Evolutionary conservation across 1,284 basidiomycete species (phyloP).

Genomic region (Cutaneotrichosporon cyanovorans): DNA sequence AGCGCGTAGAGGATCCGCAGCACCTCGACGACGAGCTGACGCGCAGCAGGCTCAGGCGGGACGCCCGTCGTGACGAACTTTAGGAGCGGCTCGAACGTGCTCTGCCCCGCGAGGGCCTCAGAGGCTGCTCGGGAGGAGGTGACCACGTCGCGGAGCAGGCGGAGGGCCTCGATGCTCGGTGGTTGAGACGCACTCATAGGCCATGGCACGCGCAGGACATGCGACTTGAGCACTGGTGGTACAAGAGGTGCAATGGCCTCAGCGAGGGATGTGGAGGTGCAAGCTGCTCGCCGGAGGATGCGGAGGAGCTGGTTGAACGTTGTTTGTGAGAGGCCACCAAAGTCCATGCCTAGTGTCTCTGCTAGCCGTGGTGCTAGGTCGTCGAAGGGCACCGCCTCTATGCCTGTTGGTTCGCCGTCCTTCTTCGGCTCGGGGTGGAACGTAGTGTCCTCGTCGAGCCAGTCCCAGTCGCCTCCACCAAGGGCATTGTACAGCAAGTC

Average conservation of each 20-base stretch:
- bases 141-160: constrained; percentile 57
- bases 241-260: constrained; percentile 54
- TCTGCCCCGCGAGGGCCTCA: constrained; percentile 49
- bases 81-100: constrained; percentile 58
- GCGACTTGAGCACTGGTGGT: constrained; percentile 47
- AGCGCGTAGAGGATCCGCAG: constrained; percentile 62
- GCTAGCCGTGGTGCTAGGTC: constrained; percentile 29
- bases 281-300: constrained; percentile 57
- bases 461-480: constrained; percentile 20
- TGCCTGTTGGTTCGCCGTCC: constrained; percentile 13
- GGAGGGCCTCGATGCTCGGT: constrained; percentile 50
- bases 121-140: constrained; percentile 63
- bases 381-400: constrained; percentile 30
- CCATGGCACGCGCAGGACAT: constrained; percentile 37
- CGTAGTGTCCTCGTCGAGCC: constrained; percentile 10
- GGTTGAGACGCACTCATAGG: constrained; percentile 45
- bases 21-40: constrained; percentile 49
- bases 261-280: constrained; percentile 54
- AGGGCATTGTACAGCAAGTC: constrained; percentile 30
- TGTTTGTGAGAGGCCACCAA: constrained; percentile 11
- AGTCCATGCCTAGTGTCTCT: constrained; percentile 24
- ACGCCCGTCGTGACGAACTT: constrained; percentile 58
- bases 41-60: constrained; percentile 12
- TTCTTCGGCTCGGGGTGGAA: constrained; percentile 7
- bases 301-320: constrained; percentile 53